Evolutionary conservation across 495 filamentous ascomycete species (phyloP).

Genomic region (Glutinoglossum americanum): DNA sequence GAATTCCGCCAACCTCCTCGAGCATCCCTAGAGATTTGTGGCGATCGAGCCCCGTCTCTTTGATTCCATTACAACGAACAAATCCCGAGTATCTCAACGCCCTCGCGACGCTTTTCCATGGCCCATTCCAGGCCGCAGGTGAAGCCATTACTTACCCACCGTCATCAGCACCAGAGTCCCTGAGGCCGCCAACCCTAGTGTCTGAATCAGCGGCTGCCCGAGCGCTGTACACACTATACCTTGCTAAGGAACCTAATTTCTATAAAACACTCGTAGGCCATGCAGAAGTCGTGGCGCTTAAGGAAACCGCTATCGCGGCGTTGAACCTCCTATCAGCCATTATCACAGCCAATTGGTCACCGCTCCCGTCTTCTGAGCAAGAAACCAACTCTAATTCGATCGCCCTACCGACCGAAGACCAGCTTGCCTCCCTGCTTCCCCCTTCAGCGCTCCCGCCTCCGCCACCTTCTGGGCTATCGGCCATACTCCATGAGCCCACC

Average conservation of each 20-base stretch:
- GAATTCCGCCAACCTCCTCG: slow-evolving; percentile 7
- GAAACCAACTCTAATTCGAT: slow-evolving; percentile 15
- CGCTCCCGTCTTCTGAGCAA: slow-evolving; percentile 13
- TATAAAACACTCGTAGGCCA: slow-evolving; percentile 29
- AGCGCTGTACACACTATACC: slow-evolving; percentile 32
- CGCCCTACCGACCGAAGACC: slow-evolving; percentile 22
- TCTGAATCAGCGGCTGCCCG: slow-evolving; percentile 33
- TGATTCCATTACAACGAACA: slow-evolving; percentile 27
- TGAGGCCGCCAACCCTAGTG: slow-evolving; percentile 10
- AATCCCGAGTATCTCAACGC: slow-evolving; percentile 32
- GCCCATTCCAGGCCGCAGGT: slow-evolving; percentile 16
- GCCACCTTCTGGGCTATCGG: slow-evolving; percentile 26
- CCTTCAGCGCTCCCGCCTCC: slow-evolving; percentile 19
- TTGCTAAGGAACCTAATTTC: slow-evolving; percentile 25
- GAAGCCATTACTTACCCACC: slow-evolving; percentile 17
- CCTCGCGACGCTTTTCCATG: slow-evolving; percentile 32
- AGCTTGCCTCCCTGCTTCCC: slow-evolving; percentile 17
- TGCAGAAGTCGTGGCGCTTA: slow-evolving; percentile 35
- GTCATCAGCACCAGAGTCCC: slow-evolving; percentile 16
- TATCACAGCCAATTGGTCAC: slow-evolving; percentile 32
- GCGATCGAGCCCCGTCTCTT: slow-evolving; percentile 23
- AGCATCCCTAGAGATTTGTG: slow-evolving; percentile 4
- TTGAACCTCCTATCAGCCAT: slow-evolving; percentile 30
- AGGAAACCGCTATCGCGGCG: slow-evolving; percentile 33
- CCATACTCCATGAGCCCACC: slow-evolving; percentile 29